Base-by-base conservation (phyloP, 768 basidiomycete species). In the Lentinula detonsa region DNA sequence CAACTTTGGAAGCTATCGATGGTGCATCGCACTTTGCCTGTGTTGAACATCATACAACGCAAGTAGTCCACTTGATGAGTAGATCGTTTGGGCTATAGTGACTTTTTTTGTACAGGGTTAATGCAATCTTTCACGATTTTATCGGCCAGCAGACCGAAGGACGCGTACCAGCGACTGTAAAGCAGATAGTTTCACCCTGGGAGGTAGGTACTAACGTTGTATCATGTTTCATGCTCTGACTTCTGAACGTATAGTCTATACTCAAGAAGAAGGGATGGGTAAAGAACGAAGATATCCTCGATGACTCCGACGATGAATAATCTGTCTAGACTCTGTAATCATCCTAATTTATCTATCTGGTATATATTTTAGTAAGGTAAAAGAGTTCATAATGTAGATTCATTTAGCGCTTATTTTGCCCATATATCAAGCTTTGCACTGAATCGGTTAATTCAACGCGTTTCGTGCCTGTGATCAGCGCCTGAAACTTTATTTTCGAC, bases 1-100 rank as follows among this genome's bases (percentile, higher is more conserved):
- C 67, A 7, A 52, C 58, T n/a, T 52, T 71, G 21, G 37, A 52
- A 43, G 63, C 66, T 42, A 64, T 71, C 11, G 52, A 60, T 10
- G 69, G 65, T 9, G 63, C 61, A 13, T 65, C 70, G 3, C 69
- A 71, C 51, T 68, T 69, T 49, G 69, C 65, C 0, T 65, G 58
- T 11, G 57, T 70, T 18, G 60, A 51, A 34, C 46, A 57, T 23
- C 7, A 40, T 13, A n/a, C 28, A 10, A 16, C 55, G 16, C 9
- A 34, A n/a, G 21, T 4, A 28, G 28, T 28, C 4, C 28, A 28
- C 3, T 3, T 28, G 3, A 28, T 28, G 4, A 3, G 28, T 3
- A 3, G 4, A 28, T 23, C 23, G 23, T 28, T 28, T 28, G 28
- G 28, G 28, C 28, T 28, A 28, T 28, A 28, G 3, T 28, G 28